Evolutionary conservation across 768 basidiomycete genomes (phyloP), one percentile per base, ranked within the genome.

Genomic region (Stropharia rugosoannulata): DNA sequence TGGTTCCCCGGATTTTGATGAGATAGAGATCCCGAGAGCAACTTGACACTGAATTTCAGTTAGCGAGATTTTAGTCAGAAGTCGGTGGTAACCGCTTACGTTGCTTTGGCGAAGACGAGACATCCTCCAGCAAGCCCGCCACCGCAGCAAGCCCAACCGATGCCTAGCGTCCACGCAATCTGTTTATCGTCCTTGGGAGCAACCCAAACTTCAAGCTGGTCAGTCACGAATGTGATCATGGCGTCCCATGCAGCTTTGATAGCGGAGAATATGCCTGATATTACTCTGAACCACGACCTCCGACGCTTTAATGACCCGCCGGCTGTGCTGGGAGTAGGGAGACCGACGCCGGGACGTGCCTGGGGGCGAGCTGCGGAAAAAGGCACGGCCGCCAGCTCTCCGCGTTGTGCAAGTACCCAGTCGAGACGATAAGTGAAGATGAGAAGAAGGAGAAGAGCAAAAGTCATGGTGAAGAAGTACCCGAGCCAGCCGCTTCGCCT

Each of bases 61-160:
- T 42, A 38, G 12, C 22, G 6, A 32, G 37, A 44, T 10, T 41
- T 25, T 35, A 18, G 16, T 39, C 59, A 11, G 50, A 13, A 11
- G 10, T 15, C n/a, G 15, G 45, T 46, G 22, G 45, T n/a, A 15
- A 46, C 19, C 45, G 45, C 45, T 46, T 46, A 88, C 87, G 80
- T 82, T 19, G 87, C 81, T 62, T 83, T 83, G 3, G 81, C 80
- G 63, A 98, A 95, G 3, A 98, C 93, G 55, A 98, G 77, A 70
- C 86, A 90, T 40, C 87, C 86, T 5, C 95, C 96, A 5, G 93
- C 93, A 38, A 98, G 75, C 36, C 93, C 89, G 11, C 95, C 95
- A 35, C 95, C 95, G 52, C 86, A 86, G 59, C 94, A 94, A 2
- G 93, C 90, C 96, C 95, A 98, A 1, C 87, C 88, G 48, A 98